phyloP scores from a whole-genome alignment of 768 basidiomycete species.

The Naganishia kalamii region DNA sequence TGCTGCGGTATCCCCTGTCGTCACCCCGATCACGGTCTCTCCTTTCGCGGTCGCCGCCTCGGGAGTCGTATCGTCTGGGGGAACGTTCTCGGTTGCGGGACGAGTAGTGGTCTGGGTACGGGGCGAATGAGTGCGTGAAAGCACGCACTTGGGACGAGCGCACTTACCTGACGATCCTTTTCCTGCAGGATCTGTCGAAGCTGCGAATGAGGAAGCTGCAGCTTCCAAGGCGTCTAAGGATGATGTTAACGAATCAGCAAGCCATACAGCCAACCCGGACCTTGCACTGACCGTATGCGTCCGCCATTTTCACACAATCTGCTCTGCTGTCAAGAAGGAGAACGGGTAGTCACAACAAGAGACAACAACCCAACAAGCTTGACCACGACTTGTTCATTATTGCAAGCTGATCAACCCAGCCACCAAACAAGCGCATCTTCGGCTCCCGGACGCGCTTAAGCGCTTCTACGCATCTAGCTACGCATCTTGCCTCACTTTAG shows the following conservation, averaged over 20 bases:
- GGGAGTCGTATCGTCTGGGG: constrained; percentile 6
- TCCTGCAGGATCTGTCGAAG: constrained; percentile 23
- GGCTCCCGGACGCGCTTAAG: neutral
- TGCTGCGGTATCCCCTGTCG: constrained; percentile 23
- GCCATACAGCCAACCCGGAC: neutral
- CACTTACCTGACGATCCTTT: neutral
- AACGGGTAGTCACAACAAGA: too few relatives aligned
- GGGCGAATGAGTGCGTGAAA: too few relatives aligned
- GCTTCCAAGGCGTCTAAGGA: constrained; percentile 42
- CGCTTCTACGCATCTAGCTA: neutral
- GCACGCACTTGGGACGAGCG: neutral
- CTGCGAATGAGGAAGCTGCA: constrained; percentile 38
- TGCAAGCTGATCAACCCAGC: neutral
- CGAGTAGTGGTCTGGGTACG: constrained; percentile 22
- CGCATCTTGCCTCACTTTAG: too few relatives aligned
- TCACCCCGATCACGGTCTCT: neutral
- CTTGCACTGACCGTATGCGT: constrained; percentile 22
- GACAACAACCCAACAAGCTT: neutral
- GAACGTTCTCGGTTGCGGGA: constrained; percentile 23
- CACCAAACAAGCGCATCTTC: neutral
- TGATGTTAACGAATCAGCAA: neutral
- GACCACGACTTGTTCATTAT: neutral
- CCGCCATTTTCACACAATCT: constrained; percentile 14
- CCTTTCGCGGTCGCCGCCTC: constrained; percentile 42
- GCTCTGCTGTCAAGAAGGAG: too few relatives aligned